Base-by-base conservation (phyloP, 495 filamentous ascomycete genomes). In the Tuber melanosporum region DNA sequence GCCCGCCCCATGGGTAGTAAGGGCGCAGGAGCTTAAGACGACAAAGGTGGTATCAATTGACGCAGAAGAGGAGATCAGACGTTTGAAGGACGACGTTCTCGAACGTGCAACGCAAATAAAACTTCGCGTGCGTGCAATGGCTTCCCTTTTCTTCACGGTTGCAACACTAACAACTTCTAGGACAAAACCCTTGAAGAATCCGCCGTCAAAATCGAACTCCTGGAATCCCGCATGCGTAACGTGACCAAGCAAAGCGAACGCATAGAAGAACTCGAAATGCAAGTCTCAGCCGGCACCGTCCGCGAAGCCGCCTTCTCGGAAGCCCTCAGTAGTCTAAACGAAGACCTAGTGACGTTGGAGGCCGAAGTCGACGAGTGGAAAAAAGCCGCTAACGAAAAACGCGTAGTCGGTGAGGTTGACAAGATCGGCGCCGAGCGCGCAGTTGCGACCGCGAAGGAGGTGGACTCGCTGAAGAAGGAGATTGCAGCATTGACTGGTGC, bases 181-280 rank as follows among this genome's bases (percentile, higher is more conserved):
- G 91, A 94, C 57, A 87, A 92, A 75, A 86, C 86, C 41, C 85
- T 93, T 32, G 91, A 92, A 79, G 92, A 93, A 46, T 88, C 93
- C 15, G 89, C 90, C 4, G 92, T 97, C 77, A 96, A 97, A 84
- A 95, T 97, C 82, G 95, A 98, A 84, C 92, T 93, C 8, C 91
- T 98, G 70, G 94, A 97, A 82, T 87, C 88, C 39, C 88, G 91
- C 22, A 92, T 91, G 88, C 89, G 92, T 62, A 94, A 97, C 79
- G 89, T 92, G 19, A 89, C 91, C 46, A 91, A 93, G 76, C 91
- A 91, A 83, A 85, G 88, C 39, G 87, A 88, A 42, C 85, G 86
- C 39, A 91, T 94, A 74, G 87, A 86, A 43, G 90, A 91, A 46
- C 87, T 93, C 3, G 91, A 93, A 80, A 83, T 84, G 20, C 84